phyloP scores from a whole-genome alignment of 2,329 filamentous ascomycete genomes.

The Xylaria sp. region DNA sequence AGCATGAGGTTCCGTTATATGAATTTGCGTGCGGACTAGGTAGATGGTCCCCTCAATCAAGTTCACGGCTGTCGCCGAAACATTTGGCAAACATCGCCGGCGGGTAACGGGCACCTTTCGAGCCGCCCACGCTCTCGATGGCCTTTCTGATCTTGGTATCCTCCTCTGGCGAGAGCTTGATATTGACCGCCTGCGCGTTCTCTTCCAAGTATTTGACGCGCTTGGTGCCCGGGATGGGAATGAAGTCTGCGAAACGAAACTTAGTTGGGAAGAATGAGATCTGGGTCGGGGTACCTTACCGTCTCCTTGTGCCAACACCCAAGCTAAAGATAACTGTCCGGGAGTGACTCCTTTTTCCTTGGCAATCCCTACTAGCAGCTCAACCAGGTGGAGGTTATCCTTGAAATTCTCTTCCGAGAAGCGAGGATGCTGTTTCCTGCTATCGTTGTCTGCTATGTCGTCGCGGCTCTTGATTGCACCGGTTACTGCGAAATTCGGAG shows the following conservation, averaged over 20 bases:
- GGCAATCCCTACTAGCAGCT: constrained; percentile 32
- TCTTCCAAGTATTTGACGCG: constrained; percentile 37
- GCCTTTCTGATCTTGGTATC: constrained; percentile 40
- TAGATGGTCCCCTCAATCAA: constrained; percentile 4
- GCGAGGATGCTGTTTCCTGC: constrained; percentile 43
- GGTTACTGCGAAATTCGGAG: constrained; percentile 37
- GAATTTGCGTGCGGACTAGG: too few relatives aligned
- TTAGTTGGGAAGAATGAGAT: neutral
- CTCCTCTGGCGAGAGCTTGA: constrained; percentile 41
- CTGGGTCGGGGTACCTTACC: constrained; percentile 26
- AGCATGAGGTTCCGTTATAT: too few relatives aligned
- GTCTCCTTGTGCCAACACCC: constrained; percentile 53
- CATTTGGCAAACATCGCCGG: constrained; percentile 7
- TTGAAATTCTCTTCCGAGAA: constrained; percentile 53
- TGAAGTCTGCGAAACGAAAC: constrained; percentile 30
- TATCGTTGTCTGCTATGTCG: constrained; percentile 48
- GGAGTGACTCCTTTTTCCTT: constrained; percentile 45
- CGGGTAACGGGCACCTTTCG: constrained; percentile 24
- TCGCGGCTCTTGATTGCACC: constrained; percentile 47
- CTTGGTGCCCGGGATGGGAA: constrained; percentile 42
- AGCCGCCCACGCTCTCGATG: constrained; percentile 36
- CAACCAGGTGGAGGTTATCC: constrained; percentile 46
- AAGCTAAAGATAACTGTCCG: constrained; percentile 57
- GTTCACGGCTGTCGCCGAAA: constrained; percentile 29
- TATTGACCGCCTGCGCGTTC: constrained; percentile 37